These are phyloP conservation scores for Aspergillus heteromorphus DNA, from an alignment of 495 filamentous ascomycete species.

Conservation along the genomic window DNA sequence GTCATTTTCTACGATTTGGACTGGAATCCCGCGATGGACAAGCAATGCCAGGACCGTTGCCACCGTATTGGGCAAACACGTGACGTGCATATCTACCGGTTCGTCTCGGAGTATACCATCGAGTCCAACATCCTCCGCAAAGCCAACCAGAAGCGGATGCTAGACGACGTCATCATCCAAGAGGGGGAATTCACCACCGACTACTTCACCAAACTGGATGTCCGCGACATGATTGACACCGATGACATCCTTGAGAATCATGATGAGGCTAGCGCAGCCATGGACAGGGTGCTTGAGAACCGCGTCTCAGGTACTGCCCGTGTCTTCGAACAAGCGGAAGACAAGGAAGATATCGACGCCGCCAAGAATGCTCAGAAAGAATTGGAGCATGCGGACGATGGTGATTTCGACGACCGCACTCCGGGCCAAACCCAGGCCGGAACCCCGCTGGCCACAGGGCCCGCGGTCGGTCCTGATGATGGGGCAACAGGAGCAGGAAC, in stretches of 20 bases:
- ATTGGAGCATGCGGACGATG: constrained; percentile 76
- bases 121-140: constrained; percentile 98
- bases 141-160: constrained; percentile 92
- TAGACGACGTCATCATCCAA: constrained; percentile 97
- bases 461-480: constrained; percentile 16
- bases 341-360: constrained; percentile 83
- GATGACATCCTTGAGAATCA: constrained; percentile 50
- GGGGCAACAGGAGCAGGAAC: constrained; percentile 11
- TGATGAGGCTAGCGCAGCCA: constrained; percentile 70
- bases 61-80: constrained; percentile 98
- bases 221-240: constrained; percentile 63
- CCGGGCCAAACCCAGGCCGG: constrained; percentile 24
- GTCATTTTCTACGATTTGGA: constrained; percentile 99
- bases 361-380: constrained; percentile 86
- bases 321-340: constrained; percentile 83
- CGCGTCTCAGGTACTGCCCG: constrained; percentile 48
- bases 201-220: constrained; percentile 77
- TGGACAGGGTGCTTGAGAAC: constrained; percentile 76
- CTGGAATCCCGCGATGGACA: constrained; percentile 99
- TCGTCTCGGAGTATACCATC: constrained; percentile 96
- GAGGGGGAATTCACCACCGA: constrained; percentile 98
- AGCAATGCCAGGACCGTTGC: constrained; percentile 96
- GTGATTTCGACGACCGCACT: constrained; percentile 78
- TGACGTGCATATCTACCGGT: constrained; percentile 96
- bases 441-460: constrained; percentile 21